phyloP scores from a whole-genome alignment of 2,329 filamentous ascomycete species.

The Thelonectria rubi region DNA sequence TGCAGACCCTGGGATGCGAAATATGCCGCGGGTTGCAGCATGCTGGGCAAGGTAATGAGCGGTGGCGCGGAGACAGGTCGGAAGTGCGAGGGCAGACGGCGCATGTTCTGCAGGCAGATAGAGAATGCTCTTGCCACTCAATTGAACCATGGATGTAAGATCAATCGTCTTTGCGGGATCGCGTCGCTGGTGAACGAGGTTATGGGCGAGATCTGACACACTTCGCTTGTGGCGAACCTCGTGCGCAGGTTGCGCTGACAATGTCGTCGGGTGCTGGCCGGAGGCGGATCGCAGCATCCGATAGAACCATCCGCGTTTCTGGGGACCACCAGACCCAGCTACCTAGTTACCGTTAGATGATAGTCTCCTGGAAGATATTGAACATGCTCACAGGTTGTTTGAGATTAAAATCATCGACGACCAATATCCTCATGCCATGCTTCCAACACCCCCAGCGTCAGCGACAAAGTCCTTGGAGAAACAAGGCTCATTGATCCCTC shows the following conservation, averaged over 20 bases:
- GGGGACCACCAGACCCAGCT: conserved; percentile 32
- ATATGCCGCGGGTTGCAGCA: conserved; percentile 65
- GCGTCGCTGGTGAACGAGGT: conserved; percentile 53
- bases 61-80: conserved; percentile 72
- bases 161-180: conserved; percentile 60
- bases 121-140: conserved; percentile 70
- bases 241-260: conserved; percentile 15
- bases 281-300: conserved; percentile 48
- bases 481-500: neutral
- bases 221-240: conserved; percentile 58
- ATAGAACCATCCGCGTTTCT: conserved; percentile 51
- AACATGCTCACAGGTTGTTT: conserved; percentile 46
- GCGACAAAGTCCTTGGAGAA: neutral
- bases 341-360: conserved; percentile 33
- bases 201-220: conserved; percentile 63
- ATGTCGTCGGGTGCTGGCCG: conserved; percentile 21
- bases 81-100: conserved; percentile 65
- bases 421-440: conserved; percentile 61
- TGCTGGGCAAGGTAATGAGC: conserved; percentile 71
- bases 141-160: conserved; percentile 66
- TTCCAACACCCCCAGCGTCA: conserved; percentile 41
- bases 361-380: neutral
- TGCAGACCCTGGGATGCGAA: conserved; percentile 69
- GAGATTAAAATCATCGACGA: conserved; percentile 48
- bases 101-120: conserved; percentile 68